phyloP scores from a whole-genome alignment of 441 rosid species.

The Aleurites moluccanus region DNA sequence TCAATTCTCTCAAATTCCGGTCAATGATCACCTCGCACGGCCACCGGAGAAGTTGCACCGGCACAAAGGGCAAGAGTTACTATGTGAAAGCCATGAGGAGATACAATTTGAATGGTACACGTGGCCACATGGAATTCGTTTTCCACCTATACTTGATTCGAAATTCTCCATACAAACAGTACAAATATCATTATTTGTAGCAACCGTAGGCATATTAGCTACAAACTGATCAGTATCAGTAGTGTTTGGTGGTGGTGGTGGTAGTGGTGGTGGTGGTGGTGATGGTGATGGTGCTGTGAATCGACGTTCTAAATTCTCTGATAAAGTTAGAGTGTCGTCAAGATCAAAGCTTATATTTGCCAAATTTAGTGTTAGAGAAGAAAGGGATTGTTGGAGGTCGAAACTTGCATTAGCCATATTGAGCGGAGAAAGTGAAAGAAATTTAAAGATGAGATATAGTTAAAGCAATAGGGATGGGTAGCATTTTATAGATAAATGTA shows the following conservation, averaged over 20 bases:
- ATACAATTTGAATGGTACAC: conserved; percentile 44
- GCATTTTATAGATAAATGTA: too few species aligned
- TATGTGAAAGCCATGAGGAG: conserved; percentile 38
- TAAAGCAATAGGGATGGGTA: too few species aligned
- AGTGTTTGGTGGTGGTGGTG: too few species aligned
- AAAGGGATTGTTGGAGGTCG: too few species aligned
- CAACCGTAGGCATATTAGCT: conserved; percentile 26
- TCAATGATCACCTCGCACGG: background rate
- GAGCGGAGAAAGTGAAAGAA: background rate
- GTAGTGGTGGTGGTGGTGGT: too few species aligned
- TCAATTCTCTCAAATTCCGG: background rate
- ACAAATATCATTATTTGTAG: conserved; percentile 23
- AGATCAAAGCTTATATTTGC: background rate
- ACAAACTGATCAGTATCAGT: background rate
- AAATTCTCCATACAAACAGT: conserved; percentile 49
- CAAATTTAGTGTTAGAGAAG: too few species aligned
- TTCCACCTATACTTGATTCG: conserved; percentile 13
- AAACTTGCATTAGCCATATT: background rate
- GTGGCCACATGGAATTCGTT: conserved; percentile 44
- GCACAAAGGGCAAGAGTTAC: conserved; percentile 51
- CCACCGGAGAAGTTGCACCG: conserved; percentile 25
- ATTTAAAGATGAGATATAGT: too few species aligned
- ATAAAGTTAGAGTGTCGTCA: conserved; percentile 20
- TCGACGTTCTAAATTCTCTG: background rate
- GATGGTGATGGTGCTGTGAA: too few species aligned